These are phyloP conservation scores for Bifiguratus adelaidae DNA, from an alignment of 192 early-diverging fungal genomes.

Conservation along the genomic window DNA sequence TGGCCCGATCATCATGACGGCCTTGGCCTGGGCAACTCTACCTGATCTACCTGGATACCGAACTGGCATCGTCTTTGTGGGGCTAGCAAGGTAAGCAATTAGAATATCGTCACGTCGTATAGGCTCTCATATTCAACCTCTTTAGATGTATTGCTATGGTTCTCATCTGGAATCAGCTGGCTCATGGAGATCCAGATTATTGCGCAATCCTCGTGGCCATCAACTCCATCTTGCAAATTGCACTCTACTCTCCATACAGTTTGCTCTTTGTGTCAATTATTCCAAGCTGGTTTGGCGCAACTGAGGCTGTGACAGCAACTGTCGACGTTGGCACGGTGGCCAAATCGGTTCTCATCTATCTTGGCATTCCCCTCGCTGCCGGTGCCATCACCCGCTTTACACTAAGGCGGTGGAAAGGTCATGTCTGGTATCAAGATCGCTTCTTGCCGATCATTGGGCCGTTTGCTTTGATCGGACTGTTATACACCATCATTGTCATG, in stretches of 20 bases:
- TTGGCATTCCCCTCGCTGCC: slow-evolving; percentile 51
- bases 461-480: slow-evolving; percentile 39
- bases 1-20: slow-evolving; percentile 54
- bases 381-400: slow-evolving; percentile 44
- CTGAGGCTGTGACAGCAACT: slow-evolving; percentile 7
- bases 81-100: slow-evolving; percentile 11
- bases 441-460: slow-evolving; percentile 48
- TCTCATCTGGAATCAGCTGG: slow-evolving; percentile 63
- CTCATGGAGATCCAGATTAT: slow-evolving; percentile 51
- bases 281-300: slow-evolving; percentile 17
- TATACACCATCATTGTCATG: slow-evolving; percentile 63
- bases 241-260: slow-evolving; percentile 48
- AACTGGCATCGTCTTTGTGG: slow-evolving; percentile 49
- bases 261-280: slow-evolving; percentile 45
- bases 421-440: slow-evolving; percentile 38
- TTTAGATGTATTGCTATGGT: slow-evolving; percentile 73
- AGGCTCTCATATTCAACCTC: slow-evolving; percentile 17
- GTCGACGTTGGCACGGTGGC: slow-evolving; percentile 44
- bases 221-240: slow-evolving; percentile 57
- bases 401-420: slow-evolving; percentile 11
- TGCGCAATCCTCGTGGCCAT: slow-evolving; percentile 61
- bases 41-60: slow-evolving; percentile 56
- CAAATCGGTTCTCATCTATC: slow-evolving; percentile 46
- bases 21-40: slow-evolving; percentile 53
- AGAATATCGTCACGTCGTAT: background rate